phyloP scores from a whole-genome alignment of 2,329 filamentous ascomycete genomes.

The Conoideocrella luteorostrata region DNA sequence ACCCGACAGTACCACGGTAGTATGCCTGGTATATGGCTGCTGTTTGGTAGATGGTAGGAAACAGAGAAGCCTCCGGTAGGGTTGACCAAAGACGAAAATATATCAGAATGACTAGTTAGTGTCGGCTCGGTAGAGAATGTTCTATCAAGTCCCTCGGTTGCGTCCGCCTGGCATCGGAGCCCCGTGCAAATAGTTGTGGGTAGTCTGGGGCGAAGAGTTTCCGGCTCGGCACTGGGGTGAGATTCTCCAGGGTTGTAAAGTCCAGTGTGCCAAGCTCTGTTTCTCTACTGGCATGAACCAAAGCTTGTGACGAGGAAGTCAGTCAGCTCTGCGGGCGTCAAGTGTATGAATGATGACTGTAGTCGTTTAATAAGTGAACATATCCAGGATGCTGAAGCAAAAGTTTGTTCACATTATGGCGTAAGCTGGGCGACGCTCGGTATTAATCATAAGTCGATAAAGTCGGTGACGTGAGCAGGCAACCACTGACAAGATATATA shows the following conservation, averaged over 20 bases:
- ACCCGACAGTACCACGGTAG: too few species aligned
- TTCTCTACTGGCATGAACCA: neutral
- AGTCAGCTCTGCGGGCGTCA: too few species aligned
- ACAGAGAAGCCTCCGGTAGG: too few species aligned
- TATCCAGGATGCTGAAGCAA: neutral
- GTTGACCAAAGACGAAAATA: neutral
- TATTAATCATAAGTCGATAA: slow-evolving; percentile 4
- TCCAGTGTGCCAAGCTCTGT: neutral
- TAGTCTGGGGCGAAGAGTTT: slow-evolving; percentile 1
- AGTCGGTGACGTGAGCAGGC: neutral
- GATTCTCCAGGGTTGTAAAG: neutral
- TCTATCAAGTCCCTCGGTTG: slow-evolving; percentile 8
- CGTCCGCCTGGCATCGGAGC: slow-evolving; percentile 9
- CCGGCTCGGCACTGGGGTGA: slow-evolving; percentile 1
- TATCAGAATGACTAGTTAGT: neutral
- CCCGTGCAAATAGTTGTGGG: neutral
- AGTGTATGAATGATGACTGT: too few species aligned
- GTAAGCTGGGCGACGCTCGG: too few species aligned
- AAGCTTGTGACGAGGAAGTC: neutral
- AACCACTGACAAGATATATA: slow-evolving; percentile 13
- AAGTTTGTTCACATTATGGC: neutral
- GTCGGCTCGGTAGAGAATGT: slow-evolving; percentile 1
- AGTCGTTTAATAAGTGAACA: too few species aligned
- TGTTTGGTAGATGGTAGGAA: too few species aligned
- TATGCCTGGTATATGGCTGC: too few species aligned